Evolutionary conservation across 73 alveolate genomes (phyloP).

Genomic region (Paramecium sonneborni): DNA sequence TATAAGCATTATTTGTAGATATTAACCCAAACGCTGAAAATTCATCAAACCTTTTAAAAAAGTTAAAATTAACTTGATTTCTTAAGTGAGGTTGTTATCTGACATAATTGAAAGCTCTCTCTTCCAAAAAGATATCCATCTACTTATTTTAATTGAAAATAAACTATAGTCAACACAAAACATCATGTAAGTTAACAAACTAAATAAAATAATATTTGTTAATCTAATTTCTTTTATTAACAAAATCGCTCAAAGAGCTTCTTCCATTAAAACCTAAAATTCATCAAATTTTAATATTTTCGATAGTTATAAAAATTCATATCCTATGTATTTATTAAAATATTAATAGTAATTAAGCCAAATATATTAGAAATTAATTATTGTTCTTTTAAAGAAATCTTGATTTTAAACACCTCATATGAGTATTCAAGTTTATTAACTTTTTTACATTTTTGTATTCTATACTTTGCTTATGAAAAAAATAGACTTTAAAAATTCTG

Average conservation of each 20-base stretch:
- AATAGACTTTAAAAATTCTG: background rate
- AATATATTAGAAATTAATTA: background rate
- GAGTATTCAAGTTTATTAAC: background rate
- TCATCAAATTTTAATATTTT: conserved; percentile 20
- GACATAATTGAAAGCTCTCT: conserved; percentile 48
- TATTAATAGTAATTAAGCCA: conserved; percentile 39
- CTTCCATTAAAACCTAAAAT: background rate
- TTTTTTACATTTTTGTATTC: background rate
- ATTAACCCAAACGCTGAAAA: background rate
- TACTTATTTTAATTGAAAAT: conserved; percentile 9
- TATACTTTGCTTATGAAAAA: no score
- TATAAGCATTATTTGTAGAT: background rate
- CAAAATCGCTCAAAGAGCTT: background rate
- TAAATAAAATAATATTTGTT: background rate
- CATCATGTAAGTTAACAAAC: background rate
- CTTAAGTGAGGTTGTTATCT: background rate
- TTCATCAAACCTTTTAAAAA: conserved; percentile 3
- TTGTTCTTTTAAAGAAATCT: background rate
- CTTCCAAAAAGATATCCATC: conserved; percentile 37
- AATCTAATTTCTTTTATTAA: background rate
- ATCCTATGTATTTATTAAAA: background rate
- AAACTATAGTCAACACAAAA: conserved; percentile 4
- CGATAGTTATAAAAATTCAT: background rate
- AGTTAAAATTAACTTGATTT: background rate
- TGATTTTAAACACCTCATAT: background rate